Conservation (phyloP, 805 yeast species). For the Maudiozyma serrabonitensis region DNA sequence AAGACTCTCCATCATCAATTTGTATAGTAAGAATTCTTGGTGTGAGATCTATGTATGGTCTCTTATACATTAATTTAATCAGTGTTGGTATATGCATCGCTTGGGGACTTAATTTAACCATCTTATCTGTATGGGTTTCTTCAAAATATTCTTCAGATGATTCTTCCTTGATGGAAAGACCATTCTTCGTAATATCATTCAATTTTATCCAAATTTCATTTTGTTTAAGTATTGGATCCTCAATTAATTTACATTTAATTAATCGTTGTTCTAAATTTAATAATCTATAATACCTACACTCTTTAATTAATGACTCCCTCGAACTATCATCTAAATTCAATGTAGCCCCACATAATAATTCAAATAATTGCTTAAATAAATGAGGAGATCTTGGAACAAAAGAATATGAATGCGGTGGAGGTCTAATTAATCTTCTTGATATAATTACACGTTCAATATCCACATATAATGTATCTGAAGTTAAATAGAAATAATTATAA, state of each 20-base stretch:
- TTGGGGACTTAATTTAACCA: background rate
- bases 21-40: background rate
- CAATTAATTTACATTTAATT: constrained; percentile 39
- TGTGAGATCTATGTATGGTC: background rate
- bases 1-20: background rate
- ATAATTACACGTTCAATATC: constrained; percentile 38
- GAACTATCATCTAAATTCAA: constrained; percentile 44
- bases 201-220: constrained; percentile 52
- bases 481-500: constrained; percentile 68
- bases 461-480: constrained; percentile 41
- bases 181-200: constrained; percentile 36
- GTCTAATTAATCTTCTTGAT: constrained; percentile 45
- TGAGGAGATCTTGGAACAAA: constrained; percentile 42
- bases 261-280: constrained; percentile 64
- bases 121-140: background rate
- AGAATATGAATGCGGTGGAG: constrained; percentile 61
- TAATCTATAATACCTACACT: constrained; percentile 71
- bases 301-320: constrained; percentile 49
- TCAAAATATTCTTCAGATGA: background rate
- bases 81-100: background rate
- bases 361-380: constrained; percentile 47
- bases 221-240: constrained; percentile 40
- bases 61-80: background rate
- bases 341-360: constrained; percentile 45
- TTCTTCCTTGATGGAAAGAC: constrained; percentile 15